Base-by-base conservation (phyloP, 2,329 filamentous ascomycete genomes). In the Beauveria pseudobassiana region DNA sequence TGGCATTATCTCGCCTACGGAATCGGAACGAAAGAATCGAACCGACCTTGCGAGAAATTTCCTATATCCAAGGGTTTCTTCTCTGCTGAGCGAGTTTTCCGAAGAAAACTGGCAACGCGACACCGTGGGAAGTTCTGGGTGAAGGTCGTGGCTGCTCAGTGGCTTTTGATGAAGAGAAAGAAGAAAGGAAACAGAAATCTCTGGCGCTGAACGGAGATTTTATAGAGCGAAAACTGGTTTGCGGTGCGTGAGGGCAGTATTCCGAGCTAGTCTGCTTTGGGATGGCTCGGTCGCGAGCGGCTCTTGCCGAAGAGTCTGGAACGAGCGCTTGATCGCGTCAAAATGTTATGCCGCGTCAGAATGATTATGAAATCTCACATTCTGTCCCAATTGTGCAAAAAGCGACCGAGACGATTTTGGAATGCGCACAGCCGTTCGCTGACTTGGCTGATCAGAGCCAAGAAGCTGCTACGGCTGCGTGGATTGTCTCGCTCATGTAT, bases 71-170 rank as follows among this genome's bases (percentile, higher is more conserved):
- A 81, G 82, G 82, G 78, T 75, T 74, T 81, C 59, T 77, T 65
- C 73, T 85, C 81, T 85, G 76, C 82, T 82, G 81, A 84, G 78
- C 75, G 70, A 73, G 79, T 78, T 79, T 77, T 77, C 65, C 64
- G 59, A 62, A 65, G 69, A 75, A 75, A 76, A 79, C 81, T 80
- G 82, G 82, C 82, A 85, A 85, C 82, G 71, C 81, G 75, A 81
- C 82, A 84, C 82, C 82, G 82, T 85, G 72, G 76, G 70, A 69
- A 67, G 38, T 38, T 72, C 79, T 78, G 76, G 77, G 77, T 84
- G 82, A 81, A 76, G 82, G 82, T 85, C 82, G 82, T 85, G 82
- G 82, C 83, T 76, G 76, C 80, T 83, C 80, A 83, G 77, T 77
- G 74, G 78, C 81, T 85, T 85, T 85, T 85, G 82, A 85, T 85